Base-by-base conservation (phyloP, 768 basidiomycete genomes). In the Fomitopsis serialis region DNA sequence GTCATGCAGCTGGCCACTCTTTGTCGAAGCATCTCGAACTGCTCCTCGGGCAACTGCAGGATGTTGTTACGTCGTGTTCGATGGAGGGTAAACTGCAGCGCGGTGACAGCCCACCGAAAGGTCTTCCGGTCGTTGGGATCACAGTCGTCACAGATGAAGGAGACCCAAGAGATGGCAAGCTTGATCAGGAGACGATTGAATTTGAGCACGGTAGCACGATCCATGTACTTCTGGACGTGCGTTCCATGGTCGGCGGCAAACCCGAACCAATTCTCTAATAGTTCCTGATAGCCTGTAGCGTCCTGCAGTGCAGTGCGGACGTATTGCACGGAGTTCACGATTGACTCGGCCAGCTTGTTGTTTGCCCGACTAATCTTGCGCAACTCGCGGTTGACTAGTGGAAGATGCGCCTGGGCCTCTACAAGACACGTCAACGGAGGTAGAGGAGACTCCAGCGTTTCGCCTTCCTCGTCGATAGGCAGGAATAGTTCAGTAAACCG, bases 61-160 rank as follows among this genome's bases (percentile, higher is more conserved):
- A 99, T 98, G 64, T 85, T 85, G 67, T 89, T 90, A 52, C 91
- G 84, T 58, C 86, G 81, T 13, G 94, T 98, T 52, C 95, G 86
- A 55, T 86, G 80, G 54, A 92, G 81, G 1, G 93, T 86, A 65
- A 94, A 98, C 65, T 97, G 93, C 27, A 99, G 81, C 2, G 97
- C 95, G 54, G 87, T 90, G 50, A 99, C 94, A 8, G 97, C 95
- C 95, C 95, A 98, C 66, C 90, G 88, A 78, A 99, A 99, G 0
- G 93, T 98, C 68, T 87, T 89, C 53, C 92, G 81, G 68, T 98
- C 95, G 32, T 91, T 88, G 8, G 95, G 93, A 61, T 97, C 91
- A 72, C 97, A 99, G 62, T 95, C 92, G 64, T 98, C 94, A 71
- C 93, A 97, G 58, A 98, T 96, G 75, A 99, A 98, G 42, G 93